Percentiles rank a stretch among this genome's conserved stretches.
phyloP scores from a whole-genome alignment of 2,329 filamentous ascomycete species.

The Phaeoacremonium minimum region DNA sequence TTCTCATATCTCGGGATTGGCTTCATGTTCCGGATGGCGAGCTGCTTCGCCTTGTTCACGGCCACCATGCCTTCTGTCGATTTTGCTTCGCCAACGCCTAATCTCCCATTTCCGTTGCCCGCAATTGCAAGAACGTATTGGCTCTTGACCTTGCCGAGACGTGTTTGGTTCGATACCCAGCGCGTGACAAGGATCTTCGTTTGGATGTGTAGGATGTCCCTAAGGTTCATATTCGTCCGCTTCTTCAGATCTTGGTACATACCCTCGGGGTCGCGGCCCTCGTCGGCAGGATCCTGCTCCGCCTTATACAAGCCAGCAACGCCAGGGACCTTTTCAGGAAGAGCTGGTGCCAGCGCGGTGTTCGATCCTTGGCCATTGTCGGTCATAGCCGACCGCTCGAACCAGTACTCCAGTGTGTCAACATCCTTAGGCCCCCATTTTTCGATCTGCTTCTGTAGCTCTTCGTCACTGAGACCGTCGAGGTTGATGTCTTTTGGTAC shows the following conservation, averaged over 20 bases:
- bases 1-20: slow-evolving; percentile 90
- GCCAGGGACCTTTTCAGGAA: slow-evolving; percentile 49
- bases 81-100: slow-evolving; percentile 90
- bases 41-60: slow-evolving; percentile 66
- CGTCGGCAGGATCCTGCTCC: slow-evolving; percentile 43
- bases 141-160: slow-evolving; percentile 87
- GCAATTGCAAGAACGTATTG: slow-evolving; percentile 74
- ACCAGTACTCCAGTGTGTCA: slow-evolving; percentile 24
- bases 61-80: slow-evolving; percentile 69
- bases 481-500: slow-evolving; percentile 33
- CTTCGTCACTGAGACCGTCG: slow-evolving; percentile 21
- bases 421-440: slow-evolving; percentile 19
- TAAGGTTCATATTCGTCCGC: slow-evolving; percentile 48
- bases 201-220: slow-evolving; percentile 50
- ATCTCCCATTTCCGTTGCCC: slow-evolving; percentile 78
- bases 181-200: slow-evolving; percentile 72
- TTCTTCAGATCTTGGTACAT: slow-evolving; percentile 48
- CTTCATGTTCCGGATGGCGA: slow-evolving; percentile 87
- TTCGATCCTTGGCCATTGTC: slow-evolving; percentile 23
- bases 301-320: slow-evolving; percentile 47
- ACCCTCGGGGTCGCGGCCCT: slow-evolving; percentile 45
- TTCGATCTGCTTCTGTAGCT: slow-evolving; percentile 19
- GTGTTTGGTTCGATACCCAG: slow-evolving; percentile 84
- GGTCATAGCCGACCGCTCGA: slow-evolving; percentile 29
- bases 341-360: slow-evolving; percentile 40